phyloP scores from a whole-genome alignment of 306 rosid genomes.

The Gastrolobium bilobum region DNA sequence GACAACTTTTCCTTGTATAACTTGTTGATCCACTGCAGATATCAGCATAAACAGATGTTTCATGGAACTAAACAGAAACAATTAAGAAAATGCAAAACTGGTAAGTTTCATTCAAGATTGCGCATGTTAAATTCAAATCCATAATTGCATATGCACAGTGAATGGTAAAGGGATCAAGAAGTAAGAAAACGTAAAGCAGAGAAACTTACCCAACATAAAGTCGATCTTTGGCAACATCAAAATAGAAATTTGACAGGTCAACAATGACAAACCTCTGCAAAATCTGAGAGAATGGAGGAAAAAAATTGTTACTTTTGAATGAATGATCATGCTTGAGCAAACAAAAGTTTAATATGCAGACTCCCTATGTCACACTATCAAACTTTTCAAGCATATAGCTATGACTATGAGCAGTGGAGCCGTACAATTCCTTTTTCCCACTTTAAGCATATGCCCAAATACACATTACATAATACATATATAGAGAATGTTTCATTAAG shows the following conservation, averaged over 20 bases:
- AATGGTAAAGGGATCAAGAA: background rate
- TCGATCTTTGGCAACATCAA: constrained; percentile 98
- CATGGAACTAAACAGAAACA: constrained; percentile 23
- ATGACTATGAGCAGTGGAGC: background rate
- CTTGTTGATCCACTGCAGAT: constrained; percentile 80
- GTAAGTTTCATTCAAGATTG: background rate
- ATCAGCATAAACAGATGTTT: constrained; percentile 15
- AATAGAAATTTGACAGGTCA: constrained; percentile 94
- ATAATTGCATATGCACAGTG: background rate
- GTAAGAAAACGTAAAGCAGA: background rate
- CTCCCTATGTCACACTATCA: background rate
- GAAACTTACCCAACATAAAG: constrained; percentile 88
- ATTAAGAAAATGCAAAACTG: constrained; percentile 25
- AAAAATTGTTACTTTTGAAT: constrained; percentile 33
- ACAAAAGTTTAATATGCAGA: constrained; percentile 1
- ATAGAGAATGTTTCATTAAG: constrained; percentile 33
- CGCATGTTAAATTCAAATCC: background rate
- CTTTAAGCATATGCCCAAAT: background rate
- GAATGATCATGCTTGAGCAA: constrained; percentile 37
- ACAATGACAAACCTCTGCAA: constrained; percentile 94
- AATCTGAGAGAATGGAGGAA: constrained; percentile 67
- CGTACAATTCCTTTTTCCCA: background rate
- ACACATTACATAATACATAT: background rate
- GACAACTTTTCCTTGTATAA: constrained; percentile 93
- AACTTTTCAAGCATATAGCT: constrained; percentile 8